Evolutionary conservation across 805 yeast genomes (phyloP), one percentile per base, ranked within the genome.

Genomic region (Nakazawaea peltata): DNA sequence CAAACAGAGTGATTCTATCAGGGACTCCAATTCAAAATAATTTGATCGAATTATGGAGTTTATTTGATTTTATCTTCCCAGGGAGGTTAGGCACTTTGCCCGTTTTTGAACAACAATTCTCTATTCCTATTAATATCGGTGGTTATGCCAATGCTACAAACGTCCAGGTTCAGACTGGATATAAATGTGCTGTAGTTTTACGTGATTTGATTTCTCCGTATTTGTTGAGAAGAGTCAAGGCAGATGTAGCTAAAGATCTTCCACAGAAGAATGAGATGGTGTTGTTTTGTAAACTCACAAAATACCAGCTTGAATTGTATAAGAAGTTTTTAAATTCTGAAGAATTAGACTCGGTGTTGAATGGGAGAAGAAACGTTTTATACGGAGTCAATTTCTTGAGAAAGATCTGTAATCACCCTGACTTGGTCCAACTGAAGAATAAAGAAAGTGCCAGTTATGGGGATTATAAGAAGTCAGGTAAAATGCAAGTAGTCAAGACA

Each of bases 11-110:
- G 3, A 90, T 92, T 42, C 57, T 92, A 15, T 85, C 96, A 0
- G 98, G 98, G 2, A 92, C 98, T 0, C 98, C 98, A 0, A 87
- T 92, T 36, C 98, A 92, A 52, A 92, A 92, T 56, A 92, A 92
- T 47, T 61, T 92, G 40, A 74, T 79, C 14, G 98, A 92, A 55
- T 59, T 92, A 15, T 92, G 98, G 98, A 82, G 95, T 36, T 59
- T 92, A 31, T 90, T 92, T 60, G 98, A 92, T 50, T 92, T 92
- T 59, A 81, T 88, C 2, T 88, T 81, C 49, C 98, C 98, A 0
- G 98, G 98, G 0, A 65, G 94, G 42, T 59, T 92, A 16, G 98
- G 98, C 0, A 92, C 98, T 0, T 61, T 92, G 17, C 98, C 98
- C 0, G 90, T 92, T 0, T 92, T 92, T 48, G 94, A 88, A 56